These are phyloP conservation scores for Euphorbia peplus DNA, from an alignment of 345 rosid species.

Conservation along the genomic window DNA sequence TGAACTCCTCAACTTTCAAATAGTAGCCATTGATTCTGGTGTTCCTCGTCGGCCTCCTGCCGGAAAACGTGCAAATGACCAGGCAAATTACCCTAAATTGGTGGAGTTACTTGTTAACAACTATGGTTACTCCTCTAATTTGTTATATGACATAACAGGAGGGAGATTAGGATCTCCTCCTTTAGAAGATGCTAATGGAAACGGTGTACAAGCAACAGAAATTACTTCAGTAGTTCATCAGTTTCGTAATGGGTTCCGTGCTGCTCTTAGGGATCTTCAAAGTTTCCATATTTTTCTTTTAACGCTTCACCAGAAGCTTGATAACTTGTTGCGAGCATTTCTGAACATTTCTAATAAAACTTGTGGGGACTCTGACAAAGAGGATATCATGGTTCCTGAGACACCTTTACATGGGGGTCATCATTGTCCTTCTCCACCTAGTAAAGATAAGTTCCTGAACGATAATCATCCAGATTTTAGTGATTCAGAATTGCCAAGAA, in stretches of 20 bases:
- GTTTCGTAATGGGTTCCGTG: constrained; percentile 82
- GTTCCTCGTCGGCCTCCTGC: constrained; percentile 99
- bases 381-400: constrained; percentile 58
- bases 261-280: constrained; percentile 88
- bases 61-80: constrained; percentile 93
- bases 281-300: constrained; percentile 89
- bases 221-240: constrained; percentile 49
- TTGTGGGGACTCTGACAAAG: constrained; percentile 66
- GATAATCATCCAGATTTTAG: constrained; percentile 55
- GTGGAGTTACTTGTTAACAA: constrained; percentile 88
- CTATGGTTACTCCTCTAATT: constrained; percentile 55
- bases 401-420: constrained; percentile 51
- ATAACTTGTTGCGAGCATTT: constrained; percentile 65
- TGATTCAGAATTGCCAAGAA: constrained; percentile 64
- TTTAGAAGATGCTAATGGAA: constrained; percentile 35
- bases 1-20: constrained; percentile 40
- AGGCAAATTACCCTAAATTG: constrained; percentile 79
- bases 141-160: constrained; percentile 77
- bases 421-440: constrained; percentile 50
- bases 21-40: constrained; percentile 89
- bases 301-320: constrained; percentile 88
- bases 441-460: constrained; percentile 45
- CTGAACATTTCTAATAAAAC: constrained; percentile 61
- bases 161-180: constrained; percentile 67
- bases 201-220: constrained; percentile 31